phyloP scores from a whole-genome alignment of 225 moss, liverwort and hornwort genomes.

The Antitrichia curtipendula region DNA sequence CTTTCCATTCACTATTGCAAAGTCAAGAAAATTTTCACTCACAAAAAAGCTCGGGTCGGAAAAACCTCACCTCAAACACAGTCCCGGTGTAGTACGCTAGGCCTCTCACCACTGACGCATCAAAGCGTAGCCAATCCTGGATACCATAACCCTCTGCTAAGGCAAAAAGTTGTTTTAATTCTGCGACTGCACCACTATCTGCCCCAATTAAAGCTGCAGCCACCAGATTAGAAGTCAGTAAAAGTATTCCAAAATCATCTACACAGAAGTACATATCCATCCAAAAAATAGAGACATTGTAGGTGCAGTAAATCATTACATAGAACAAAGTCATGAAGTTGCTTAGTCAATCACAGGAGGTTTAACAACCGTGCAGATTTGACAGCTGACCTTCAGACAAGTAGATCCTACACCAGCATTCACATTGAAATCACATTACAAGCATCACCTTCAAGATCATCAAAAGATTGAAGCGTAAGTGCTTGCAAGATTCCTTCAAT shows the following conservation, averaged over 20 bases:
- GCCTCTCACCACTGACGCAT: slow-evolving; percentile 94
- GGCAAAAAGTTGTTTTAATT: slow-evolving; percentile 73
- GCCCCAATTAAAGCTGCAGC: slow-evolving; percentile 71
- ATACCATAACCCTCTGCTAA: slow-evolving; percentile 72
- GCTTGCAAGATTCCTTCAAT: slow-evolving; percentile 74
- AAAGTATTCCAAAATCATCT: neutral
- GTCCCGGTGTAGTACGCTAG: slow-evolving; percentile 97
- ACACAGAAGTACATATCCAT: neutral
- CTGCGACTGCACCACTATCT: slow-evolving; percentile 73
- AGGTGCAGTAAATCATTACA: neutral
- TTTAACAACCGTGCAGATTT: neutral
- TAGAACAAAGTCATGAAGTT: neutral
- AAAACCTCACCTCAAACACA: slow-evolving; percentile 75
- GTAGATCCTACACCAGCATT: neutral
- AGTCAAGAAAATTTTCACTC: neutral
- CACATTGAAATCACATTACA: neutral
- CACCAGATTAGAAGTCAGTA: neutral
- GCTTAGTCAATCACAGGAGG: neutral
- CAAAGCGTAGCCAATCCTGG: slow-evolving; percentile 77
- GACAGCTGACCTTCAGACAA: neutral
- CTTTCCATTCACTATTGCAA: neutral
- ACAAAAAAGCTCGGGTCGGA: neutral
- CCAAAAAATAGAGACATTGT: neutral
- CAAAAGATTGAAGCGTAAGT: slow-evolving; percentile 61
- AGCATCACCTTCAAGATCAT: slow-evolving; percentile 65